These are phyloP conservation scores for Venturia nashicola DNA, from an alignment of 2,329 filamentous ascomycete genomes.

Conservation along the genomic window DNA sequence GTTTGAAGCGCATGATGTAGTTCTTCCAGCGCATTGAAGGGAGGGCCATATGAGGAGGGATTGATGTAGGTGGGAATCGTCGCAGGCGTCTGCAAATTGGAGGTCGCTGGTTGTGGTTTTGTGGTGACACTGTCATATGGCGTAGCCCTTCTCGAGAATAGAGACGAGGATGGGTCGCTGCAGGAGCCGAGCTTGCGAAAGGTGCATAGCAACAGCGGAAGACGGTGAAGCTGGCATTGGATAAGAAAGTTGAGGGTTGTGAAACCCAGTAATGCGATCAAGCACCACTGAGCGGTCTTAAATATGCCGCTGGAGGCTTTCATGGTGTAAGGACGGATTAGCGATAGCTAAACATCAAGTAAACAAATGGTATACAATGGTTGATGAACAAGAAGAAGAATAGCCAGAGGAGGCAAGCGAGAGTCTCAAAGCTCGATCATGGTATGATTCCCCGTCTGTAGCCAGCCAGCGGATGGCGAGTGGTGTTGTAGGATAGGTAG, in stretches of 20 bases:
- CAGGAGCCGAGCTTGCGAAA: not conserved
- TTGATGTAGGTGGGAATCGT: not conserved
- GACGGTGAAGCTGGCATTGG: not conserved
- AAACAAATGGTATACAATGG: not conserved
- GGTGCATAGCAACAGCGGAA: not conserved
- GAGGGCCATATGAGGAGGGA: not conserved
- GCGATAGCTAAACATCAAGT: not conserved
- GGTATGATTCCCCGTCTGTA: not conserved
- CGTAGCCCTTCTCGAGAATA: not conserved
- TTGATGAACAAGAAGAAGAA: not conserved
- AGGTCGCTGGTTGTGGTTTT: not conserved
- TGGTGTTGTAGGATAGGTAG: not conserved
- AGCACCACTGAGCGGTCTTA: not conserved
- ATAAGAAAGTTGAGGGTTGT: not conserved
- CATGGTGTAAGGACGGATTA: not conserved
- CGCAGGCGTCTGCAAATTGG: not conserved
- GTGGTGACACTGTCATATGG: not conserved
- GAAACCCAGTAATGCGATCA: not conserved
- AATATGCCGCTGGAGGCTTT: not conserved
- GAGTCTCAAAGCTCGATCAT: not conserved
- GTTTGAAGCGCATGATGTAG: conserved; percentile 50
- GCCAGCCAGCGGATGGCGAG: not conserved
- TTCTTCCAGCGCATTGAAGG: conserved; percentile 18
- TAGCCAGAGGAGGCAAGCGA: not conserved
- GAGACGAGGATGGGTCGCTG: not conserved